These are phyloP conservation scores for Ananas comosus DNA, from an alignment of 176 grass and related monocot genomes.

Conservation along the genomic window DNA sequence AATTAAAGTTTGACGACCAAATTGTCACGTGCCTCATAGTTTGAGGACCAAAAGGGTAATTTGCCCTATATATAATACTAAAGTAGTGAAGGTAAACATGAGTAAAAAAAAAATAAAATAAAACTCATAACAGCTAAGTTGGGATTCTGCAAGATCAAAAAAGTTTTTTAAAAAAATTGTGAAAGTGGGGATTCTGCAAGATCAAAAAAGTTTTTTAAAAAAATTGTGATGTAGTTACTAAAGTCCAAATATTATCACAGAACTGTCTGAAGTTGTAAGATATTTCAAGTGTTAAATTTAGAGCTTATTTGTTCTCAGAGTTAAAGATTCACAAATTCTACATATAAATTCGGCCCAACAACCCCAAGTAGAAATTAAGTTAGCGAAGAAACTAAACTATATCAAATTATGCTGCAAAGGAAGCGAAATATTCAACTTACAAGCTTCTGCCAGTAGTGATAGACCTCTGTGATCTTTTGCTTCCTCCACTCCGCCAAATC, in stretches of 20 bases:
- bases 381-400: not conserved
- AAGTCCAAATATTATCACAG: not conserved
- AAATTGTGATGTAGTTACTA: not conserved
- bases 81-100: not conserved
- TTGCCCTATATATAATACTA: not conserved
- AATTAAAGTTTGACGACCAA: too few species aligned
- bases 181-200: too few species aligned
- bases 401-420: not conserved
- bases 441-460: slow-evolving; percentile 11
- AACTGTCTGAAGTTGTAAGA: not conserved
- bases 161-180: not conserved
- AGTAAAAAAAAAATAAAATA: not conserved
- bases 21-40: too few species aligned
- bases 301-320: not conserved
- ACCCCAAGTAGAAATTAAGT: too few species aligned
- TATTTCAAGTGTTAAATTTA: slow-evolving; percentile 1
- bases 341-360: too few species aligned
- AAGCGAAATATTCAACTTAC: not conserved
- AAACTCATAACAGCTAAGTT: not conserved
- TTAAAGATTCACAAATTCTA: not conserved
- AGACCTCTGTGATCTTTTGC: slow-evolving; percentile 11
- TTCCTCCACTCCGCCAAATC: slow-evolving; percentile 16
- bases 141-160: not conserved
- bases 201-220: not conserved
- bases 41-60: too few species aligned